Conservation (phyloP, 2,329 filamentous ascomycete genomes). For the Penicillium sclerotigenum region DNA sequence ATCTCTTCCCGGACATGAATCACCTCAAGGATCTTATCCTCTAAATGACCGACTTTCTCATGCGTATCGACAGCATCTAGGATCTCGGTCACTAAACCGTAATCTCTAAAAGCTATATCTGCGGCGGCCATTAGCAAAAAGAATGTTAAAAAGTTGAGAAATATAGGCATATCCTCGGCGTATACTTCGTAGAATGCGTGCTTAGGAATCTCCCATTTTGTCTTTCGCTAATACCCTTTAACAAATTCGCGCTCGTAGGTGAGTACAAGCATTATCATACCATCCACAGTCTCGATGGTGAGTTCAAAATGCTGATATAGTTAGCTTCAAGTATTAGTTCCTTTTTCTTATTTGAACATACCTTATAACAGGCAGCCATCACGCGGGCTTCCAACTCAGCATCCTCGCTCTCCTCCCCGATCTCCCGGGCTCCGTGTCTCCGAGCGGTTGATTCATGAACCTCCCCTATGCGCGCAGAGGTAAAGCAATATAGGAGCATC, state of each 20-base stretch:
- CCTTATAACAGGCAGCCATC: slow-evolving; percentile 19
- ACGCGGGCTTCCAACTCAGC: slow-evolving; percentile 3
- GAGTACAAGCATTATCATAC: slow-evolving; percentile 18
- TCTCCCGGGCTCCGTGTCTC: neutral
- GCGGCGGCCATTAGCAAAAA: slow-evolving; percentile 15
- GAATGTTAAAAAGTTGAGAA: slow-evolving; percentile 18
- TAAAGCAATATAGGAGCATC: slow-evolving; percentile 17
- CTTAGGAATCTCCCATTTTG: slow-evolving; percentile 11
- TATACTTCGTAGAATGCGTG: slow-evolving; percentile 19
- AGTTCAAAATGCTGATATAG: slow-evolving; percentile 18
- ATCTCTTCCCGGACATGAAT: slow-evolving; percentile 12
- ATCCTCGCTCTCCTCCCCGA: slow-evolving; percentile 1
- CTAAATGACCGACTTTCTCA: neutral
- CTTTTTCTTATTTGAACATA: slow-evolving; percentile 1
- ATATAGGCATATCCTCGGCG: slow-evolving; percentile 9
- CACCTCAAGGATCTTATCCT: slow-evolving; percentile 10
- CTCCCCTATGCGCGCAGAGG: slow-evolving; percentile 13
- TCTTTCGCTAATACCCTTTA: slow-evolving; percentile 16
- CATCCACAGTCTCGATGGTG: slow-evolving; percentile 16
- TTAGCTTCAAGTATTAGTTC: neutral
- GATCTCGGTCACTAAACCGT: slow-evolving; percentile 10
- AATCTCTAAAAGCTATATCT: slow-evolving; percentile 14
- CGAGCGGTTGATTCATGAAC: slow-evolving; percentile 16
- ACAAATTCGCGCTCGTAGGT: slow-evolving; percentile 15
- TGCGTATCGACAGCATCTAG: slow-evolving; percentile 8